Conservation (phyloP, 2,329 filamentous ascomycete species). For the Aspergillus melleus region DNA sequence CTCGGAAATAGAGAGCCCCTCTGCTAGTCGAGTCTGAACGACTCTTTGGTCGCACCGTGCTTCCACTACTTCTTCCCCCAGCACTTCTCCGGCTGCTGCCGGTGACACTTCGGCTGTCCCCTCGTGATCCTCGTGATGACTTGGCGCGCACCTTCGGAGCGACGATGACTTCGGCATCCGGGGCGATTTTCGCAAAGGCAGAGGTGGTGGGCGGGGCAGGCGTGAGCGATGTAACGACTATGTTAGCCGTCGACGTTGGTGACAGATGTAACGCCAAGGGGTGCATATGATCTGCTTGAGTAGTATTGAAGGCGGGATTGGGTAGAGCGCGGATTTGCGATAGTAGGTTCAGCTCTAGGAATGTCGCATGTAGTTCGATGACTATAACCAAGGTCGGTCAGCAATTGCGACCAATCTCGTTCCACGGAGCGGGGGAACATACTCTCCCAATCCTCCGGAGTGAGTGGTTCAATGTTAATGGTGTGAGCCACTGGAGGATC, state of each 20-base stretch:
- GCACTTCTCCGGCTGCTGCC: conserved; percentile 76
- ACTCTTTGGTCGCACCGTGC: conserved; percentile 63
- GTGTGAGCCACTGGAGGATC: conserved; percentile 91
- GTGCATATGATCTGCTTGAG: conserved; percentile 61
- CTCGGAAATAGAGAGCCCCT: conserved; percentile 70
- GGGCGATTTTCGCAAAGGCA: conserved; percentile 87
- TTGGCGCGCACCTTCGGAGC: conserved; percentile 86
- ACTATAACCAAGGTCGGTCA: conserved; percentile 46
- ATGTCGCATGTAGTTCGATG: conserved; percentile 94
- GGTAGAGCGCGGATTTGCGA: conserved; percentile 91
- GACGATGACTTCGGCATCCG: conserved; percentile 95
- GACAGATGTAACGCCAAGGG: conserved; percentile 90
- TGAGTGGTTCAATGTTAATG: conserved; percentile 94
- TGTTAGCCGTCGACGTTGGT: conserved; percentile 91
- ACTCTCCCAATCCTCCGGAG: conserved; percentile 94
- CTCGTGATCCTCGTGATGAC: conserved; percentile 59
- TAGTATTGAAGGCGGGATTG: conserved; percentile 69
- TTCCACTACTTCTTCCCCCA: conserved; percentile 68
- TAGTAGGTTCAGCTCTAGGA: conserved; percentile 89
- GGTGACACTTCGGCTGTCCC: conserved; percentile 76
- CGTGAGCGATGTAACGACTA: conserved; percentile 79
- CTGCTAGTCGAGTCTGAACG: conserved; percentile 62
- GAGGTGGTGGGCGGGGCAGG: conserved; percentile 67
- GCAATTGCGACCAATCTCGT: not conserved
- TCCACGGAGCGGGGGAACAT: conserved; percentile 24